A percentile compares a stretch with the other conserved stretches of the same genome.
These are phyloP conservation scores for Penicillium soppii DNA, from an alignment of 495 filamentous ascomycete species.

Conservation along the genomic window DNA sequence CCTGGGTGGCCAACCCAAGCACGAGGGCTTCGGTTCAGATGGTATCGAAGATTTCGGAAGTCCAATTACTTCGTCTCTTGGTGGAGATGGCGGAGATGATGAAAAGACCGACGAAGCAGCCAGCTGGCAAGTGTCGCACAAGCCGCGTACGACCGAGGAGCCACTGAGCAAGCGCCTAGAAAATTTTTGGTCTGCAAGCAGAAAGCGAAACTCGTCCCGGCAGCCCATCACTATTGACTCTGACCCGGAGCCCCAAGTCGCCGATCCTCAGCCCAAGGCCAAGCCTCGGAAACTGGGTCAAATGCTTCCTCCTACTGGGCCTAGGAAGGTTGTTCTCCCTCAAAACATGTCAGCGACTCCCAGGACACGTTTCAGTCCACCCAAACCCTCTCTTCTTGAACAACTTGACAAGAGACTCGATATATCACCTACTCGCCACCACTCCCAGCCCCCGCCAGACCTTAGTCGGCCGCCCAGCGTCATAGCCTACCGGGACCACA, in stretches of 20 bases:
- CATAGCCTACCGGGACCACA: slow-evolving; percentile 19
- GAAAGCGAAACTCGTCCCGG: slow-evolving; percentile 21
- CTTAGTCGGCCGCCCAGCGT: slow-evolving; percentile 20
- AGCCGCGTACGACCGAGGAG: slow-evolving; percentile 30
- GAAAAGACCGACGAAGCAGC: slow-evolving; percentile 23
- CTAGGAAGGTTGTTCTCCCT: slow-evolving; percentile 38
- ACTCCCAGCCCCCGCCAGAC: slow-evolving; percentile 33
- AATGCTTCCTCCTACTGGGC: slow-evolving; percentile 28
- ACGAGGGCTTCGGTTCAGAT: slow-evolving; percentile 38
- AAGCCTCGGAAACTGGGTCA: slow-evolving; percentile 29
- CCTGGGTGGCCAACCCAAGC: slow-evolving; percentile 37
- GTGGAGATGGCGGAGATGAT: slow-evolving; percentile 36
- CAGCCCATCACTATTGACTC: not conserved
- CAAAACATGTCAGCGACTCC: slow-evolving; percentile 41
- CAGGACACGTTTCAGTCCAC: slow-evolving; percentile 45
- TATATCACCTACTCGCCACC: slow-evolving; percentile 40
- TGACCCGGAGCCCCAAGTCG: slow-evolving; percentile 7
- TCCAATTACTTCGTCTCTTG: slow-evolving; percentile 33
- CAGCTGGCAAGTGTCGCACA: slow-evolving; percentile 30
- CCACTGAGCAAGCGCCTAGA: slow-evolving; percentile 44
- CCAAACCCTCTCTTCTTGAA: slow-evolving; percentile 44
- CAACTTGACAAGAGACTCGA: slow-evolving; percentile 41
- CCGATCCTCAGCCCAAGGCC: slow-evolving; percentile 15
- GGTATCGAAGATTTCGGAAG: slow-evolving; percentile 33
- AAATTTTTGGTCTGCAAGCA: slow-evolving; percentile 42